phyloP scores from a whole-genome alignment of 2,329 filamentous ascomycete genomes.

The Epichloe gansuensis region DNA sequence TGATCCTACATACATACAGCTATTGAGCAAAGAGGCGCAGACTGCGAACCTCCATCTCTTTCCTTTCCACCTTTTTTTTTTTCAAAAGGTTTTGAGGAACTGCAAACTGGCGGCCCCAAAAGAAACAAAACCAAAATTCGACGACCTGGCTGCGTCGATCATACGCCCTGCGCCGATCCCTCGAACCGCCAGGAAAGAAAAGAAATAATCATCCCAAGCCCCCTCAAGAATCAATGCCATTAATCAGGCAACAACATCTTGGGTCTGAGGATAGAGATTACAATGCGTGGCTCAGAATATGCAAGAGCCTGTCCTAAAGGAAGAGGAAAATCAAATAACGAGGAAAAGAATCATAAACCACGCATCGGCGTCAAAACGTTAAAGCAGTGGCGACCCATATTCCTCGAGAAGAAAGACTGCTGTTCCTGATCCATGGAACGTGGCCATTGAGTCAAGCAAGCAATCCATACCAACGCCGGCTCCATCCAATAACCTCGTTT shows the following conservation, averaged over 20 bases:
- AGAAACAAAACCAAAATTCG: background rate
- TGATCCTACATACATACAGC: slow-evolving; percentile 1
- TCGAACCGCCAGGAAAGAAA: background rate
- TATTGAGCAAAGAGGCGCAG: background rate
- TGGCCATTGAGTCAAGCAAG: background rate
- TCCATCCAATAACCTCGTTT: slow-evolving; percentile 8
- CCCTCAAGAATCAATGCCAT: background rate
- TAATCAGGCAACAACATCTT: background rate
- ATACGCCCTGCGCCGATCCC: slow-evolving; percentile 1
- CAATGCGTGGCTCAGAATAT: background rate
- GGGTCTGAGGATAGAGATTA: background rate
- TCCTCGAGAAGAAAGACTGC: background rate
- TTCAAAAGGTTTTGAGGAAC: background rate
- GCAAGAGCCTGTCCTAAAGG: slow-evolving; percentile 1
- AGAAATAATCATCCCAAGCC: background rate
- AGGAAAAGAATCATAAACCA: background rate
- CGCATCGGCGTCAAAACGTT: background rate
- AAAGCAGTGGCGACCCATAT: background rate
- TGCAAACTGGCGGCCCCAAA: background rate
- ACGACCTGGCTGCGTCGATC: background rate
- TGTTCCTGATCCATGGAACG: background rate
- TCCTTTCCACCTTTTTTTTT: background rate
- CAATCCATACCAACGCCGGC: slow-evolving; percentile 8
- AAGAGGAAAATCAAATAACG: background rate
- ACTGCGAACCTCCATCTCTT: background rate